phyloP scores from a whole-genome alignment of 140 eudicot species.

The Bidens hawaiensis region DNA sequence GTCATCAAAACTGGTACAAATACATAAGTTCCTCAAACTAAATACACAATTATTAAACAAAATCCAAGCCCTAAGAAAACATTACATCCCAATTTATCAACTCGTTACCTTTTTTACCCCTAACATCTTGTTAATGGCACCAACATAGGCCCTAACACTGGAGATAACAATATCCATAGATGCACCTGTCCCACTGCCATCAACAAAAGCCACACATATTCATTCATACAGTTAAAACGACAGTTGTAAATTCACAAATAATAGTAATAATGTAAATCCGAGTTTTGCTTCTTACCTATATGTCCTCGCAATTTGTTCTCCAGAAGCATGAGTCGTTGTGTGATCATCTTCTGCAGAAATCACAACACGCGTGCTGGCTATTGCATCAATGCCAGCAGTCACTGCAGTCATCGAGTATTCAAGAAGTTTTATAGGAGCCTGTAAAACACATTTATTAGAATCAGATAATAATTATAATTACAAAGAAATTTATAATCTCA shows the following conservation, averaged over 20 bases:
- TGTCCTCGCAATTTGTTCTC: constrained; percentile 27
- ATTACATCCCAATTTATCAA: neutral
- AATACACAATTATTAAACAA: constrained; percentile 10
- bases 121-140: constrained; percentile 86
- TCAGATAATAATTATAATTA: neutral
- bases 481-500: too few relatives aligned
- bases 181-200: constrained; percentile 95
- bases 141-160: constrained; percentile 88
- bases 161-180: constrained; percentile 91
- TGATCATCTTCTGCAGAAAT: neutral
- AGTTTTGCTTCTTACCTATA: constrained; percentile 48
- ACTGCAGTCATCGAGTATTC: constrained; percentile 84
- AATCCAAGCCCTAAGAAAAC: constrained; percentile 6
- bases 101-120: constrained; percentile 40
- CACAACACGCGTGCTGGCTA: constrained; percentile 16
- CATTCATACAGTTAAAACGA: too few relatives aligned
- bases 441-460: neutral
- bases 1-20: constrained; percentile 2
- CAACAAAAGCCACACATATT: constrained; percentile 9
- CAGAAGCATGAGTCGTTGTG: constrained; percentile 6
- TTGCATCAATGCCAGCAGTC: constrained; percentile 91
- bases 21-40: neutral
- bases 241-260: too few relatives aligned
- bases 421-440: constrained; percentile 61
- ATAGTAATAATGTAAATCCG: neutral